Evolutionary conservation across 441 rosid species (phyloP).

Genomic region (Erodium chrysanthum): DNA sequence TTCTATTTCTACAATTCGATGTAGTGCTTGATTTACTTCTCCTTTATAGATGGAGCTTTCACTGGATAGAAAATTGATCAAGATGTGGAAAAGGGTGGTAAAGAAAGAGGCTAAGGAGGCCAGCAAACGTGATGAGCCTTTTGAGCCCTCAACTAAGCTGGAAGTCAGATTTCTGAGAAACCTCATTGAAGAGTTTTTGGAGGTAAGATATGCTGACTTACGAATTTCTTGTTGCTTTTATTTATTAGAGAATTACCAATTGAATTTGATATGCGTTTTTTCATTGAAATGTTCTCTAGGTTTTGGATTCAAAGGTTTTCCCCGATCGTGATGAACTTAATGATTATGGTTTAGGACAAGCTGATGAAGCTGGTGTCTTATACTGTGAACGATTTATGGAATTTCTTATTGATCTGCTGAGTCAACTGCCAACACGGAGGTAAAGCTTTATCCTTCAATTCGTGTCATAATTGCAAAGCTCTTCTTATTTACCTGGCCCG

Average conservation of each 20-base stretch:
- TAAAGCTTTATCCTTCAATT: slow-evolving; percentile 19
- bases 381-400: slow-evolving; percentile 97
- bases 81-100: slow-evolving; percentile 80
- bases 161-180: slow-evolving; percentile 80
- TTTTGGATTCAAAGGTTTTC: slow-evolving; percentile 65
- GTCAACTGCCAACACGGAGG: slow-evolving; percentile 99
- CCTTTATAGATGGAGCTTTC: slow-evolving; percentile 79
- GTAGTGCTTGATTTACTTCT: slow-evolving; percentile 17
- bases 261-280: background rate
- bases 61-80: slow-evolving; percentile 64
- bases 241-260: background rate
- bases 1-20: slow-evolving; percentile 16
- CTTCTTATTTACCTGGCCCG: background rate
- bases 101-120: slow-evolving; percentile 73
- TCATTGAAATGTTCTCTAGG: slow-evolving; percentile 30
- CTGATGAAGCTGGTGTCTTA: slow-evolving; percentile 65
- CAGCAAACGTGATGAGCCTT: slow-evolving; percentile 38
- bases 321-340: slow-evolving; percentile 29
- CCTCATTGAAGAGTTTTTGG: slow-evolving; percentile 80
- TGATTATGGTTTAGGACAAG: slow-evolving; percentile 31
- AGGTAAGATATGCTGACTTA: slow-evolving; percentile 32
- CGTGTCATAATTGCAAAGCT: slow-evolving; percentile 1
- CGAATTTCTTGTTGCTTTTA: background rate
- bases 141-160: slow-evolving; percentile 48
- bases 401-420: slow-evolving; percentile 88